Conservation (phyloP, 805 yeast species). For the Pichia heedii region DNA sequence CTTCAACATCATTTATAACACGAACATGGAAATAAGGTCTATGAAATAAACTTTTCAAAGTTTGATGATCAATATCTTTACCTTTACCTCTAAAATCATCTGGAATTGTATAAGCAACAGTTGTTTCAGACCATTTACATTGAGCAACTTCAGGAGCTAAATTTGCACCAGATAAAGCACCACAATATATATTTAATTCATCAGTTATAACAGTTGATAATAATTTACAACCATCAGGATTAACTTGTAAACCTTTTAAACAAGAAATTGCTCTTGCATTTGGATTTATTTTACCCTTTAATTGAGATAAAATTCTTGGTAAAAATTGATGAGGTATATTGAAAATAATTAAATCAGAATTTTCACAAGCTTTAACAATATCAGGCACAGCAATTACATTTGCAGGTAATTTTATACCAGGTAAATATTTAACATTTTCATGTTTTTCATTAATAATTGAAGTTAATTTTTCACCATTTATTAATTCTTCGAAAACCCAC, state of each 20-base stretch:
- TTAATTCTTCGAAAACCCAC: constrained; percentile 94
- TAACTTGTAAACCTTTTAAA: constrained; percentile 89
- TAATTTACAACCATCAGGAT: constrained; percentile 74
- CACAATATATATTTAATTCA: constrained; percentile 80
- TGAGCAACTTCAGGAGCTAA: constrained; percentile 95
- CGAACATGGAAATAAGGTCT: constrained; percentile 97
- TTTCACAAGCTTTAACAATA: constrained; percentile 63
- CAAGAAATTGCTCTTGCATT: constrained; percentile 85
- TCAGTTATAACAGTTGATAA: constrained; percentile 73
- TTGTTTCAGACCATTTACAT: constrained; percentile 95
- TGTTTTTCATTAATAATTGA: constrained; percentile 85
- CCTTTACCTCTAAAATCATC: constrained; percentile 59
- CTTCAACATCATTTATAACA: constrained; percentile 88
- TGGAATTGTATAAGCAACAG: constrained; percentile 83
- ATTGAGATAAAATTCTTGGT: constrained; percentile 62
- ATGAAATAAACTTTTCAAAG: constrained; percentile 82
- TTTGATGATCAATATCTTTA: constrained; percentile 58
- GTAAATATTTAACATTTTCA: constrained; percentile 91
- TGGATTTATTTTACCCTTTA: constrained; percentile 66
- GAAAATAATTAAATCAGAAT: constrained; percentile 81
- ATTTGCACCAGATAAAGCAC: constrained; percentile 96
- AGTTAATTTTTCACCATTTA: constrained; percentile 73
- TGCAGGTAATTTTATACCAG: constrained; percentile 77
- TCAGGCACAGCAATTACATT: constrained; percentile 86
- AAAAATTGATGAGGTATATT: constrained; percentile 97